phyloP scores from a whole-genome alignment of 2,329 filamentous ascomycete genomes.

The Onygenales sp. region DNA sequence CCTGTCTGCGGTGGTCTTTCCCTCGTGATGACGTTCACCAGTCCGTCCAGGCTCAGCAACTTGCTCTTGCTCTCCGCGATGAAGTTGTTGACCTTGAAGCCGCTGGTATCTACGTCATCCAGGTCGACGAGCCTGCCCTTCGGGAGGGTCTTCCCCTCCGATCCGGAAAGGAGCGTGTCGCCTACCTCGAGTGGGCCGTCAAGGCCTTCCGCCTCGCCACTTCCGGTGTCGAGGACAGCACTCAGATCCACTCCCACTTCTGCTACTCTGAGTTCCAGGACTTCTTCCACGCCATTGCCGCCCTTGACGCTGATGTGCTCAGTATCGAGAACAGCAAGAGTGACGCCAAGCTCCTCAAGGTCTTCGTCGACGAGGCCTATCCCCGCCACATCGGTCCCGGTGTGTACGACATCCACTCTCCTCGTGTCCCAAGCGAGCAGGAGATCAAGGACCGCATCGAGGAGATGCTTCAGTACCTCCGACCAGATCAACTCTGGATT shows the following conservation, averaged over 20 bases:
- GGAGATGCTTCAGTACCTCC: slow-evolving; percentile 97
- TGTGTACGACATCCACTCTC: slow-evolving; percentile 99
- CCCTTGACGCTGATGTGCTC: slow-evolving; percentile 93
- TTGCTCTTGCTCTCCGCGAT: slow-evolving; percentile 94
- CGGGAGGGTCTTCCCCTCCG: slow-evolving; percentile 98
- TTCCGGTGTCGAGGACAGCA: slow-evolving; percentile 85
- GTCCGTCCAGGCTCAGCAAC: slow-evolving; percentile 96
- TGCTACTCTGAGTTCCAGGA: slow-evolving; percentile 99
- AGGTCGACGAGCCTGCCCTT: slow-evolving; percentile 97
- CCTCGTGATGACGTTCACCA: slow-evolving; percentile 99
- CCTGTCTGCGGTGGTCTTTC: slow-evolving; percentile 98
- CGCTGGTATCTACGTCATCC: slow-evolving; percentile 94
- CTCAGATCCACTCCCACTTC: slow-evolving; percentile 99
- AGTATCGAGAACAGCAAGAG: slow-evolving; percentile 99
- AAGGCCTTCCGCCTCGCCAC: slow-evolving; percentile 96
- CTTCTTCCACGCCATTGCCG: slow-evolving; percentile 99
- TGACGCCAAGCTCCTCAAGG: slow-evolving; percentile 96
- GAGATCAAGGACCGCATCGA: slow-evolving; percentile 97
- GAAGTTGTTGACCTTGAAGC: slow-evolving; percentile 97
- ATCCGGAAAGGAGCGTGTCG: slow-evolving; percentile 84
- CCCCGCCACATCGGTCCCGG: slow-evolving; percentile 96
- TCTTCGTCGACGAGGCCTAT: slow-evolving; percentile 96
- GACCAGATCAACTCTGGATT: slow-evolving; percentile 98
- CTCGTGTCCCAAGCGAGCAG: slow-evolving; percentile 90
- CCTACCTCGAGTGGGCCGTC: slow-evolving; percentile 95